A percentile compares a stretch with the other conserved stretches of the same genome.
Conservation (phyloP, 176 grass and related monocot genomes). For the Olyra latifolia region DNA sequence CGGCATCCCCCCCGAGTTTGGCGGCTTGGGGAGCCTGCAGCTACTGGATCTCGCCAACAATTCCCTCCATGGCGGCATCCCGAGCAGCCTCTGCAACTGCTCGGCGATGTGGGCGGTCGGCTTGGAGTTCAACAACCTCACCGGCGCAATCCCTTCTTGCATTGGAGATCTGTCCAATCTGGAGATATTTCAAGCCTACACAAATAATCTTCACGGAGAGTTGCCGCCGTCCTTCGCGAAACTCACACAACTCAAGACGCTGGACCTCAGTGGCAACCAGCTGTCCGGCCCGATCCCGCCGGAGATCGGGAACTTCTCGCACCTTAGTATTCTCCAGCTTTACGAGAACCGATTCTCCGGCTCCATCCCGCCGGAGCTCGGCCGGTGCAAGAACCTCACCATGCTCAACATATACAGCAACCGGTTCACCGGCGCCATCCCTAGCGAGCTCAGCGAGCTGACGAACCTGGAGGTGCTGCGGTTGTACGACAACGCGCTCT, state of each 20-base stretch:
- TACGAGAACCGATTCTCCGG: constrained; percentile 53
- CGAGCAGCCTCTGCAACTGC: constrained; percentile 69
- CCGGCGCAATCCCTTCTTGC: constrained; percentile 57
- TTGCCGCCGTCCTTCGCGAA: constrained; percentile 64
- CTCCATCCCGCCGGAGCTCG: constrained; percentile 55
- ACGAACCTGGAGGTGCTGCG: constrained; percentile 30
- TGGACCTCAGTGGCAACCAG: constrained; percentile 56
- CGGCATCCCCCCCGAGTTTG: constrained; percentile 63
- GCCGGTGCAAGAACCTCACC: constrained; percentile 67
- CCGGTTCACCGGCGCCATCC: constrained; percentile 62
- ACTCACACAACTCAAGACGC: constrained; percentile 39
- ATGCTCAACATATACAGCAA: constrained; percentile 59
- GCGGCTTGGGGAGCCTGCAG: constrained; percentile 46
- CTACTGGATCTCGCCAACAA: constrained; percentile 43
- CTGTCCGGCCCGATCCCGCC: constrained; percentile 65
- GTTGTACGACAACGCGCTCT: constrained; percentile 54
- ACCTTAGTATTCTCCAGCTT: constrained; percentile 47
- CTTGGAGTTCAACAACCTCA: constrained; percentile 52
- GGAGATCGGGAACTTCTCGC: constrained; percentile 55
- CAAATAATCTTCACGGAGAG: constrained; percentile 49
- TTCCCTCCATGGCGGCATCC: constrained; percentile 52
- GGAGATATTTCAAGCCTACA: neutral
- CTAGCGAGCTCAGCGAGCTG: constrained; percentile 68
- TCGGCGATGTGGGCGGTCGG: constrained; percentile 43
- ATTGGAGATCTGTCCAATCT: constrained; percentile 57